Evolutionary conservation across 2,329 filamentous ascomycete genomes (phyloP).

Genomic region (Hypomyces perniciosus): DNA sequence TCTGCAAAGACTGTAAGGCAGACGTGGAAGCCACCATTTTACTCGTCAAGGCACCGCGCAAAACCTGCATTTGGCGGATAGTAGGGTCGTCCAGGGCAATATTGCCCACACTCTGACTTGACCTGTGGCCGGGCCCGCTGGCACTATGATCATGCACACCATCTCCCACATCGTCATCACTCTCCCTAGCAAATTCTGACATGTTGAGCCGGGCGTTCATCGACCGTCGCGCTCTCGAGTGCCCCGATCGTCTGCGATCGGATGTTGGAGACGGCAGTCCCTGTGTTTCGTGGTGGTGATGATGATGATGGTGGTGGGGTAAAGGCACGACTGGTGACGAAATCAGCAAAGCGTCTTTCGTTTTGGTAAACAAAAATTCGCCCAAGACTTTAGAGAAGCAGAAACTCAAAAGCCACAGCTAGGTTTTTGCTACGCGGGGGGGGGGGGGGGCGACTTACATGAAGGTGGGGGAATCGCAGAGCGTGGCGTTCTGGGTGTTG

Average conservation of each 20-base stretch:
- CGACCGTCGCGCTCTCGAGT: conserved; percentile 23
- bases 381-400: too few relatives aligned
- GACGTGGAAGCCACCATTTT: conserved; percentile 43
- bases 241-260: conserved; percentile 21
- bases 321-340: neutral
- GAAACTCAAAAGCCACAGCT: neutral
- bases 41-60: conserved; percentile 38
- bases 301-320: neutral
- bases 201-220: conserved; percentile 17
- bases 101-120: neutral
- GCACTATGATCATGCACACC: neutral
- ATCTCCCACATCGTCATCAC: conserved; percentile 15
- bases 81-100: conserved; percentile 25
- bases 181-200: conserved; percentile 19
- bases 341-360: neutral
- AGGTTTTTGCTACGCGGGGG: too few relatives aligned
- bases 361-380: neutral
- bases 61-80: conserved; percentile 38
- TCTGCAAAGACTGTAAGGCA: conserved; percentile 42
- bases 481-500: neutral
- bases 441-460: conserved; percentile 2
- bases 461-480: neutral
- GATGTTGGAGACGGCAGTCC: conserved; percentile 15
- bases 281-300: neutral
- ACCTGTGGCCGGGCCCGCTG: conserved; percentile 1